Evolutionary conservation across 2,329 filamentous ascomycete species (phyloP), one percentile per base, ranked within the genome.

Genomic region (Colletotrichum sp.): DNA sequence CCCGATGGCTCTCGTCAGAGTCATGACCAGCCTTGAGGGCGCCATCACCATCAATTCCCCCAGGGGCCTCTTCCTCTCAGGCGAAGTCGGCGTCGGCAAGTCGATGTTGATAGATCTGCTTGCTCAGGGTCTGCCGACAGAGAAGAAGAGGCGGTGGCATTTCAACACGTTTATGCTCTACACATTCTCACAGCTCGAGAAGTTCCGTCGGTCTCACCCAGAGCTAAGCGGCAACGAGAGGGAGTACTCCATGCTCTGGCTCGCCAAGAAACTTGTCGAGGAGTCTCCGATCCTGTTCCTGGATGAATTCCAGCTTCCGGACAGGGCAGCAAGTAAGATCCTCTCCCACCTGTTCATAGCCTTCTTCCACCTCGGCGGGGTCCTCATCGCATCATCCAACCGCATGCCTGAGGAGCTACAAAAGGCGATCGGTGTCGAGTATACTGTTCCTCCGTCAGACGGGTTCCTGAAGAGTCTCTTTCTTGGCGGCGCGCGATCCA

Each of bases 121-220:
- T n/a, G 94, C 94, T 16, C 93, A 95, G 68, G 94, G 93, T 67
- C 85, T 97, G 6, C 95, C 95, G 2, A 95, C 92, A 18, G 86
- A 89, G 60, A 93, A 92, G 80, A 96, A 96, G 86, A 88, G 90
- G 79, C 88, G 94, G 75, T 96, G 93, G 92, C 95, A 96, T 81
- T 97, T 96, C 84, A 95, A 95, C 82, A 95, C 94, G 0, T 97
- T 97, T 80, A 97, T 97, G 94, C 87, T 96, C 10, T 93, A 96
- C 78, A 92, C 92, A 0, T 89, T 96, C 63, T 93, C 94, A 1
- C 92, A 93, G 67, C 87, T 97, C 1, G 95, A 96, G 79, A 86
- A 89, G 14, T 89, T 94, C 60, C 88, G 95, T 79, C 87, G 86
- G 73, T 79, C 82, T 6, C 79, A 81, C 2, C 77, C 79, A 3